A percentile compares a stretch with the other conserved stretches of the same genome.
These are phyloP conservation scores for Anthostomella pinea DNA, from an alignment of 2,329 filamentous ascomycete species.

Conservation along the genomic window DNA sequence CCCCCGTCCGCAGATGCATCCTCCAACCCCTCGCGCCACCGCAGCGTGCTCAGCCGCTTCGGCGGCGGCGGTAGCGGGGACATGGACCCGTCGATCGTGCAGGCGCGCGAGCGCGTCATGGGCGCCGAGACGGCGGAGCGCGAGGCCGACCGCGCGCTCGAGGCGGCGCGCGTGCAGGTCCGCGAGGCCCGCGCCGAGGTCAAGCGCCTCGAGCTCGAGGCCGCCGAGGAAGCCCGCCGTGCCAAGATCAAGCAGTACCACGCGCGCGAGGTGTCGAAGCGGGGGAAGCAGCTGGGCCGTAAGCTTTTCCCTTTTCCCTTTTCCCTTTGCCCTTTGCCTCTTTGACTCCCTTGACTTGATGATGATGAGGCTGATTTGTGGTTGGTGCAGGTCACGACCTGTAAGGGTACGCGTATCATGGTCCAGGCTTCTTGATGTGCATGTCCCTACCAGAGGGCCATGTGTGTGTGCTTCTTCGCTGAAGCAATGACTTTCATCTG, in stretches of 20 bases:
- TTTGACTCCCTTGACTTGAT: not conserved
- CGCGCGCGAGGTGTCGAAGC: conserved; percentile 63
- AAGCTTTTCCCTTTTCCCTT: conserved; percentile 34
- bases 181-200: conserved; percentile 63
- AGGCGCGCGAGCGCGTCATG: conserved; percentile 60
- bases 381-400: conserved; percentile 12
- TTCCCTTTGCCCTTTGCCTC: not conserved
- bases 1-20: conserved; percentile 6
- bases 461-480: too few species aligned
- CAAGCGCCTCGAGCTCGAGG: conserved; percentile 61
- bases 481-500: too few species aligned
- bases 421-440: too few species aligned
- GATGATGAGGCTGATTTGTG: not conserved
- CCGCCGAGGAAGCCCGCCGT: conserved; percentile 59
- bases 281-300: conserved; percentile 68
- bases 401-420: not conserved
- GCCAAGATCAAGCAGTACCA: conserved; percentile 68
- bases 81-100: conserved; percentile 60
- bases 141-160: conserved; percentile 63
- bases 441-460: too few species aligned
- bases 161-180: conserved; percentile 56
- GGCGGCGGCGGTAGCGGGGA: conserved; percentile 45
- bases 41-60: conserved; percentile 43
- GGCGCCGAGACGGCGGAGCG: conserved; percentile 61
- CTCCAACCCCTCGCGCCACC: conserved; percentile 25